phyloP scores from a whole-genome alignment of 2,329 filamentous ascomycete genomes.

The Sporothrix pseudoabietina region DNA sequence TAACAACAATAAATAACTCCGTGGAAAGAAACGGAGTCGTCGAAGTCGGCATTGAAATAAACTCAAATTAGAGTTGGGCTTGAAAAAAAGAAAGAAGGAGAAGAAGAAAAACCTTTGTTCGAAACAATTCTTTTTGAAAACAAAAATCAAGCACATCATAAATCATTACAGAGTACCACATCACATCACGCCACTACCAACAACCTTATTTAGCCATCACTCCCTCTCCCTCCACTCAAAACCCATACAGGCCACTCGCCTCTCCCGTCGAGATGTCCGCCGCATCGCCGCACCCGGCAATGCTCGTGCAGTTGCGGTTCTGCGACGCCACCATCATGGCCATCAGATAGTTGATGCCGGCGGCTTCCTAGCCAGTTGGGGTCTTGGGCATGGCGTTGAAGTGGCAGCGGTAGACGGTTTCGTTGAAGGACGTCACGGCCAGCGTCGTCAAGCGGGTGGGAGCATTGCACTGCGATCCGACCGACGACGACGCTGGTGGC shows the following conservation, averaged over 20 bases:
- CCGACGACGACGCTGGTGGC: not conserved
- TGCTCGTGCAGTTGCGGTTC: constrained; percentile 11
- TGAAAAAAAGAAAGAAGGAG: no score
- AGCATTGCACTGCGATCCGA: constrained; percentile 39
- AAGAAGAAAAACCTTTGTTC: no score
- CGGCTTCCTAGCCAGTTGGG: constrained; percentile 45
- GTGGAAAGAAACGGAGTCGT: not conserved
- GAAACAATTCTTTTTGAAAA: not conserved
- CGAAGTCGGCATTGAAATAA: not conserved
- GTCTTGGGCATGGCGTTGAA: constrained; percentile 51
- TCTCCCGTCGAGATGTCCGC: not conserved
- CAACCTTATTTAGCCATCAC: not conserved
- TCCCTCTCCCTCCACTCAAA: not conserved
- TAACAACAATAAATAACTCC: not conserved
- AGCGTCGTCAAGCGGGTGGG: constrained; percentile 51
- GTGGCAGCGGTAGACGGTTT: constrained; percentile 51
- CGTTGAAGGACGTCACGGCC: constrained; percentile 42
- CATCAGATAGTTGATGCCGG: constrained; percentile 48
- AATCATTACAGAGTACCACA: not conserved
- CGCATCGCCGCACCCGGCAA: constrained; percentile 1
- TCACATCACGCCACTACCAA: not conserved
- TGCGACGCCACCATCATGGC: constrained; percentile 8
- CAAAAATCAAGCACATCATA: not conserved
- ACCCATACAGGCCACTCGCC: not conserved
- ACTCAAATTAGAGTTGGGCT: not conserved